Conservation (phyloP, 768 basidiomycete species). For the Mycena alexandri region DNA sequence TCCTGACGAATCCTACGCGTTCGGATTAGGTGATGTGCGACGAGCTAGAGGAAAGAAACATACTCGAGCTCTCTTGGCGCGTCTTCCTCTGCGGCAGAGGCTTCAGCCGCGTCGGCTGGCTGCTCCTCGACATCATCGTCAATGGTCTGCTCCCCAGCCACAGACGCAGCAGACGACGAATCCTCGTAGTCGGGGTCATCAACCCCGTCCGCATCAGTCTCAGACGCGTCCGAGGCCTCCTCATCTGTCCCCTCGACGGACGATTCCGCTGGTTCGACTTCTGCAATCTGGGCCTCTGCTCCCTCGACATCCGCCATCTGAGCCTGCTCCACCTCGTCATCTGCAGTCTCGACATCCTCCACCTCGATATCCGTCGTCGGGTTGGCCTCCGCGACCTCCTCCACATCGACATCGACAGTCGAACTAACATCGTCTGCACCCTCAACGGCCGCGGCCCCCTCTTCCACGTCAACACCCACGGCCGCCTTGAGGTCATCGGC, state of each 20-base stretch:
- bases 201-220: conserved; percentile 53
- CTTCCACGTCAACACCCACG: too few relatives aligned
- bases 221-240: conserved; percentile 35
- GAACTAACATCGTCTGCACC: too few relatives aligned
- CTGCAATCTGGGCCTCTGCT: too few relatives aligned
- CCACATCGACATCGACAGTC: too few relatives aligned
- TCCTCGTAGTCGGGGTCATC: conserved; percentile 50
- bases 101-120: neutral
- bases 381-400: too few relatives aligned
- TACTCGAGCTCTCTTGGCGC: conserved; percentile 13
- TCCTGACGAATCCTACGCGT: conserved; percentile 2
- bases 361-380: neutral
- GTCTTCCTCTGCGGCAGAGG: neutral
- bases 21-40: neutral
- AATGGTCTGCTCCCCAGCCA: conserved; percentile 2
- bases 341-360: neutral
- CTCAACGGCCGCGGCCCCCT: too few relatives aligned
- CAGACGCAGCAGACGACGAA: conserved; percentile 20
- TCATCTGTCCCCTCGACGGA: conserved; percentile 18
- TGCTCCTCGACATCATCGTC: conserved; percentile 4
- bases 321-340: too few relatives aligned
- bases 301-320: too few relatives aligned
- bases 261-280: too few relatives aligned
- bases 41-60: neutral
- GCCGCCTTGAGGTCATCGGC: too few relatives aligned